Evolutionary conservation across 2,329 filamentous ascomycete species (phyloP), one percentile per base, ranked within the genome.

Genomic region (Phyllosticta capitalensis): DNA sequence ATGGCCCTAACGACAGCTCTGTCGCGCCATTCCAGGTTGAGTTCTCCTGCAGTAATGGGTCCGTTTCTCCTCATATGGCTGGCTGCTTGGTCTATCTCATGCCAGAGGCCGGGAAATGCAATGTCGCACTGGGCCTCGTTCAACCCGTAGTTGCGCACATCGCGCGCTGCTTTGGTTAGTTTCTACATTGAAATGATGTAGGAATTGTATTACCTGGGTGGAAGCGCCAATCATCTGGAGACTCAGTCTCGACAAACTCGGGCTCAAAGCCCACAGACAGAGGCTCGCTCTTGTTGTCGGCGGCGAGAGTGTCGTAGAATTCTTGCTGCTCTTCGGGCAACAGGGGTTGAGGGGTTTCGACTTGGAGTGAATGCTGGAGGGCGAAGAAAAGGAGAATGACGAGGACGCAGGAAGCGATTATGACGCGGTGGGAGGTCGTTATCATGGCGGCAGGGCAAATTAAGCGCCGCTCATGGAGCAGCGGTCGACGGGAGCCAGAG

Each of bases 1-100:
- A 71, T 67, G n/a, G 65, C 68, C 6, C 67, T 63, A 7, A 67
- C 64, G 45, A 61, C 61, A 45, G 65, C 64, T n/a, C 62, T 56
- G 2, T 56, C 22, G 20, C 62, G 64, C 65, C 66, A 69, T 14
- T 54, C 24, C 1, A 67, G 54, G 38, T 68, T 65, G 17, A 70
- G 45, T 28, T 69, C 67, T 20, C 63, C 55, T 9, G 54, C 49
- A 4, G 52, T 62, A 22, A 66, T 61, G 12, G 64, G 63, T 21
- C 65, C 63, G 9, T 61, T 57, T 1, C 56, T 51, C 45, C 61
- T 64, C 54, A 63, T 60, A 24, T 61, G 54, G 24, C 56, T 59
- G 20, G 55, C 60, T 3, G 65, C 62, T 22, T 64, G 64, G 19
- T 68, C 66, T 17, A 69, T 56, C 38, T 68, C 67, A 7, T 63